Evolutionary conservation across 306 rosid genomes (phyloP), one percentile per base, ranked within the genome.

Genomic region (Senna siamea): DNA sequence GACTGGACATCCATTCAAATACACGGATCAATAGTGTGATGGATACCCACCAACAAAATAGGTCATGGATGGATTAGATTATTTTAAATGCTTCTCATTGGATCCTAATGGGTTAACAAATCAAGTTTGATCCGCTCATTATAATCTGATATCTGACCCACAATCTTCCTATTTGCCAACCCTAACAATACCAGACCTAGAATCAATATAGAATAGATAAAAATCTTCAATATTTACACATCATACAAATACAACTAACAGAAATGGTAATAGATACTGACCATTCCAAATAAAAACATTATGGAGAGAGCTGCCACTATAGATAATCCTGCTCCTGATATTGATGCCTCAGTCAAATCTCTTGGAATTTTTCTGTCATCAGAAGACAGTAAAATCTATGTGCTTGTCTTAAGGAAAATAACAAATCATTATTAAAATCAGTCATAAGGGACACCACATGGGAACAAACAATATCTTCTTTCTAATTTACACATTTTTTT

Each of bases 201-300:
- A 17, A 57, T 34, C 75, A 62, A 63, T 50, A 65, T 52, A 57
- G 26, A 59, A 76, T n/a, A 52, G 40, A 68, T 40, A 40, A 1
- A 14, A 60, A 47, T 53, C 59, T 62, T 70, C 11, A 66, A 44
- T 32, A 54, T 50, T 34, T 57, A 48, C 50, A 54, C 62, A n/a
- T 23, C 48, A 76, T 12, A 74, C 60, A 56, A 64, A 0, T 52
- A 34, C 44, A 72, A 69, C 50, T 53, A 70, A 76, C 26, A 48
- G 35, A 64, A 19, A 56, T 9, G 70, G 41, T 5, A 69, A 60
- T 66, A 72, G 78, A 40, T 6, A 77, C 89, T 51, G 70, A 91
- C 98, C 98, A 94, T 94, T 89, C 98, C 98, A 85, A 94, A 94
- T 74, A 94, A 87, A 84, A 94, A 91, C 87, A 87, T 72, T 87